Base-by-base conservation (phyloP, 306 rosid species). In the Citrullus mucosospermus region DNA sequence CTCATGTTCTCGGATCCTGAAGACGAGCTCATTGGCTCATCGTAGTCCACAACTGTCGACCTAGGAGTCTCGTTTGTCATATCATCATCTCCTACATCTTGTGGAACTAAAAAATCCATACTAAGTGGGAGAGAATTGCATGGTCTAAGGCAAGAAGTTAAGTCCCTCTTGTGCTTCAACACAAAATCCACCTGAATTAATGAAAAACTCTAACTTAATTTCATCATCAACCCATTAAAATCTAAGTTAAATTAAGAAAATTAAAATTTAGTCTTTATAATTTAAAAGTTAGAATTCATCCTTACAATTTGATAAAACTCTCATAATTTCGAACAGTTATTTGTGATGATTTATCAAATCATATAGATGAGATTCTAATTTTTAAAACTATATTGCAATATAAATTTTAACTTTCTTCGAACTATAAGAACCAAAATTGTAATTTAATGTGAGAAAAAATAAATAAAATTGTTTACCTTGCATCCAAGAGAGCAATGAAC, bases 401-500 rank as follows among this genome's bases (percentile, higher is more conserved):
- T 48, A 48, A 48, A 48, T 0, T 48, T 48, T 48, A 48, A 48
- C 4, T 48, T 48, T 48, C 53, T 48, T 48, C 5, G 0, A 11
- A 48, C 16, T 32, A 32, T 2, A 43, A 43, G 2, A 11, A 7
- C 10, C 11, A 43, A 41, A 43, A 0, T 43, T 43, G 46, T 43
- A 43, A 43, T 43, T 43, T 12, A 48, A 48, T 4, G 0, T 11
- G 51, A 46, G 14, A 48, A 48, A 80, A 58, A 6, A 55, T 2
- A 9, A 28, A 59, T 50, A 6, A 9, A 48, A 55, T n/a, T 70
- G 4, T 82, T 3, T 84, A 96, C 99, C 99, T 96, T 96, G 90
- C 99, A 96, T 22, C 90, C 91, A 2, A 96, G 93, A 44, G 99
- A 96, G 81, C 99, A 96, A 87, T 96, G 99, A 67, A 88, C 85